phyloP scores from a whole-genome alignment of 345 rosid genomes.

The Acer yangbiense region DNA sequence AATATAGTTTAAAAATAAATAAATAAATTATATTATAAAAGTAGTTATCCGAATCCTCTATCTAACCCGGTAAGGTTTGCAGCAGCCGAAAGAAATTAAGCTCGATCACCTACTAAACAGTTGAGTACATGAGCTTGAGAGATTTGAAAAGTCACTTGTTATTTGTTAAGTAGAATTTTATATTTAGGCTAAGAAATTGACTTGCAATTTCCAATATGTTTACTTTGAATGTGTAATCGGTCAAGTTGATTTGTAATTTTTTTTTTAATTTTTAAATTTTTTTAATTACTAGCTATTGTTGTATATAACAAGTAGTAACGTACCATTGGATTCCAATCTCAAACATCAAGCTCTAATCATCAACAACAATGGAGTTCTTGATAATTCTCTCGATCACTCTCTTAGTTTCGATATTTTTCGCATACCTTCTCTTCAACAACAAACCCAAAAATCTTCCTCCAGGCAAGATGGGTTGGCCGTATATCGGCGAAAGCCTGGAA shows the following conservation, averaged over 20 bases:
- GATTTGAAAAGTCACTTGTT: too few species aligned
- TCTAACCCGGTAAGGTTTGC: too few species aligned
- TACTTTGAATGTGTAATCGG: not conserved
- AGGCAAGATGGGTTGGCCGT: conserved; percentile 34
- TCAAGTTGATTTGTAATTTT: not conserved
- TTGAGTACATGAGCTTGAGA: too few species aligned
- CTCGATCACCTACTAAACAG: too few species aligned
- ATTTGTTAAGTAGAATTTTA: not conserved
- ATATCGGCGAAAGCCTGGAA: conserved; percentile 40
- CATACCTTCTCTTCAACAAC: conserved; percentile 19
- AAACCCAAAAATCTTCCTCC: conserved; percentile 44
- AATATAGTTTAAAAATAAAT: too few species aligned
- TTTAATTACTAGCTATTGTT: not conserved
- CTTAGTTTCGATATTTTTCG: not conserved
- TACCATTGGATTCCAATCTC: not conserved
- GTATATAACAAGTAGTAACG: too few species aligned
- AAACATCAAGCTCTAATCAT: not conserved
- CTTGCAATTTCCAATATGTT: not conserved
- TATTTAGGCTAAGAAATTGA: too few species aligned
- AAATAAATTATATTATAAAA: too few species aligned
- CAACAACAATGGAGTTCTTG: not conserved
- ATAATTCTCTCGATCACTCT: conserved; percentile 14
- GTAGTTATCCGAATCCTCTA: too few species aligned
- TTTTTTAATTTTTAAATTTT: too few species aligned
- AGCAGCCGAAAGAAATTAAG: too few species aligned